Evolutionary conservation across 202 grass and related monocot genomes (phyloP), one percentile per base, ranked within the genome.

Genomic region (Carex sylvatica): DNA sequence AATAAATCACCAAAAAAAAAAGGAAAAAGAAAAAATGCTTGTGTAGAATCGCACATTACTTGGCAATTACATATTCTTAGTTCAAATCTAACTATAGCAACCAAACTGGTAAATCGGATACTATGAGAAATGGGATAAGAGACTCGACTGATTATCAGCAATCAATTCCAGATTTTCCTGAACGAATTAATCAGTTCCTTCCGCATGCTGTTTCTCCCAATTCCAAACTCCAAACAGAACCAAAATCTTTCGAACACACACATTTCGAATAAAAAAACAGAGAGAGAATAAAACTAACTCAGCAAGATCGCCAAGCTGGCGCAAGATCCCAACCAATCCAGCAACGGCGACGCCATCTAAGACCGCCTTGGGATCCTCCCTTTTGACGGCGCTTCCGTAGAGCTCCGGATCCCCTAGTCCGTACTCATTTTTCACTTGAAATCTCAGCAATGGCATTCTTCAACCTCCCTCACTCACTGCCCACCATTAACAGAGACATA

Each of bases 251-350:
- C 13, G 14, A 68, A 59, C 62, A 63, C 47, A 61, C n/a, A 47
- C 62, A 83, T 46, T 56, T 49, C 31, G 69, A 82, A 52, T 60
- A 58, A 80, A 9, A 22, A 78, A 51, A 20, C 4, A 20, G 60
- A 59, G 16, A 28, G 23, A 7, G 63, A 63, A 15, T 2, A 6
- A 6, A 85, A 66, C 90, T 90, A 86, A 98, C 95, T 98, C 95
- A 4, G 95, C 91, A 83, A 98, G 90, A 93, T 98, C 92, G 81
- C 95, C 95, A 60, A 98, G 91, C 91, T 98, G 95, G 82, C 92
- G 90, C 87, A 98, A 88, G 89, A 98, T 93, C 82, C 92, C 95
- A 65, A 98, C 92, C 84, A 98, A 90, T 5, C 95, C 95, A 26
- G 95, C 90, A 75, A 98, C 92, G 61, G 95, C 91, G 84, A 93